Evolutionary conservation across 768 basidiomycete species (phyloP), one percentile per base, ranked within the genome.

Genomic region (Gloeostereum incarnatum): DNA sequence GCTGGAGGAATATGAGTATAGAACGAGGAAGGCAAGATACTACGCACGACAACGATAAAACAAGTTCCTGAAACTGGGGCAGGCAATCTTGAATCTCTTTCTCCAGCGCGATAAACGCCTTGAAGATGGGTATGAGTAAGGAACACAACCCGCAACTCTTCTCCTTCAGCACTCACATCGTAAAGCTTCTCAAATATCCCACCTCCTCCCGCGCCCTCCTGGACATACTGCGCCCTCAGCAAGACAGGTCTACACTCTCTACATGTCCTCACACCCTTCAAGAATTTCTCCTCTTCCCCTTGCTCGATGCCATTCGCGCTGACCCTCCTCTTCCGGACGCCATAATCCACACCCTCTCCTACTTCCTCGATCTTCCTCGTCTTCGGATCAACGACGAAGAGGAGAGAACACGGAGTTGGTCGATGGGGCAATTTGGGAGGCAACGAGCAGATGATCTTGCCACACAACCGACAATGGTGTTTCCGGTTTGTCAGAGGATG

Each of bases 391-490:
- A 83, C 87, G 7, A 93, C 74, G 49, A 96, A 88, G 22, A 96
- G 65, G 4, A 83, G 59, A 0, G 89, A 92, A 50, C 91, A 96
- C 5, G 71, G 60, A 33, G 66, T 65, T 1, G 67, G 69, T 16
- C 90, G 74, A 48, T 78, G 75, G 2, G 80, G 77, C 3, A 64
- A 70, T 41, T 86, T 90, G 8, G 80, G 65, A 0, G 91, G 89
- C 4, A 96, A 68, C 1, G 92, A 84, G 51, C 94, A 98, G 9
- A 97, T 78, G 27, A 97, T 86, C 39, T 81, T 69, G 0, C 94
- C 94, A 48, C 94, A 98, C 10, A 97, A 65, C 6, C 94, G 80
- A 54, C 94, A 98, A 53, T 98, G 94, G 49, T 98, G 94, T 60
- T 94, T 94, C 10, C 94, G 78, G 48, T 91, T 94, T 1, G 90